These are phyloP conservation scores for Zygotorulaspora florentina DNA, from an alignment of 805 yeast species.

Conservation along the genomic window DNA sequence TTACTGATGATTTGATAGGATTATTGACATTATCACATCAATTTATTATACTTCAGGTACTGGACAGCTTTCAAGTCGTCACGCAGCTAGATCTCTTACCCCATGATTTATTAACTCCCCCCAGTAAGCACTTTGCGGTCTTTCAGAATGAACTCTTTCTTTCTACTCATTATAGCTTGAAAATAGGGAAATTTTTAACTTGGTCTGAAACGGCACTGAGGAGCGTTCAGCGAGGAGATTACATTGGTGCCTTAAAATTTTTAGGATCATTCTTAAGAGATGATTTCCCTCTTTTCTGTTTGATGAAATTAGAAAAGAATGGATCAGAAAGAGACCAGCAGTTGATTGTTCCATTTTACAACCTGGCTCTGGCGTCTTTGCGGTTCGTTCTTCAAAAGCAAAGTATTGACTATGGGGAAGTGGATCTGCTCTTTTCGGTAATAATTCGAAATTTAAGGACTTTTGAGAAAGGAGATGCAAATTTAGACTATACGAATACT, in stretches of 20 bases:
- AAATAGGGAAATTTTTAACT: conserved; percentile 26
- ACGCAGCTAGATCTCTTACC: conserved; percentile 24
- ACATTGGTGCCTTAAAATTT: conserved; percentile 26
- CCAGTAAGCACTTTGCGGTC: conserved; percentile 22
- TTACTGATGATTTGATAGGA: conserved; percentile 19
- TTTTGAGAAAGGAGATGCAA: conserved; percentile 5
- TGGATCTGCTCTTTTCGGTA: conserved; percentile 13
- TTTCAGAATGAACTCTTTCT: conserved; percentile 19
- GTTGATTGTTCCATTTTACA: conserved; percentile 28
- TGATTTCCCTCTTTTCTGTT: conserved; percentile 15
- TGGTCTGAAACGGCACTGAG: conserved; percentile 33
- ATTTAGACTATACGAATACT: background rate
- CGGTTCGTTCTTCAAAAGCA: conserved; percentile 21
- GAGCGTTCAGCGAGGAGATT: conserved; percentile 30
- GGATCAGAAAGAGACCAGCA: conserved; percentile 20
- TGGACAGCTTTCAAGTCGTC: conserved; percentile 10
- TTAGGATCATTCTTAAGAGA: conserved; percentile 19
- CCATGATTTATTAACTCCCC: conserved; percentile 28
- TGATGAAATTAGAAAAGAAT: conserved; percentile 18
- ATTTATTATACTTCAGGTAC: conserved; percentile 19
- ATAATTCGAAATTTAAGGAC: conserved; percentile 8
- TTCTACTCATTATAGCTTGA: conserved; percentile 27
- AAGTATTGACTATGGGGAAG: conserved; percentile 15
- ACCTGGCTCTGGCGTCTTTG: conserved; percentile 30
- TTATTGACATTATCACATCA: conserved; percentile 29